phyloP scores from a whole-genome alignment of 257 asterid species.

The Scutellaria baicalensis region DNA sequence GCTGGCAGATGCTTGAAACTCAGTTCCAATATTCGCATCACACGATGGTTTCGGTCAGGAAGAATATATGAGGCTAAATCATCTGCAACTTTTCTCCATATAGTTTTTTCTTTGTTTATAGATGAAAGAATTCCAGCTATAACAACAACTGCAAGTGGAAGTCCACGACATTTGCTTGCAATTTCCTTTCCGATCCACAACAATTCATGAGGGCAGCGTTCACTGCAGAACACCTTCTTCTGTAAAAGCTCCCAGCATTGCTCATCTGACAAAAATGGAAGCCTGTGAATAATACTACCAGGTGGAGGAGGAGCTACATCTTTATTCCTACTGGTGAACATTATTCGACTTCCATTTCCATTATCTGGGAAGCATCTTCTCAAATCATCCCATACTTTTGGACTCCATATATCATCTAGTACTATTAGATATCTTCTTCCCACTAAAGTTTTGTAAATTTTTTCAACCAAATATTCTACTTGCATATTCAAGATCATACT shows the following conservation, averaged over 20 bases:
- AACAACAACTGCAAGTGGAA: slow-evolving; percentile 33
- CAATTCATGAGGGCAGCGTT: slow-evolving; percentile 20
- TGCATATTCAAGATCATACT: not conserved
- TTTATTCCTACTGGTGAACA: slow-evolving; percentile 20
- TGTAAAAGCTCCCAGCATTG: slow-evolving; percentile 32
- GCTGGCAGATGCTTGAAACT: slow-evolving; percentile 29
- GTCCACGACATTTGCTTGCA: slow-evolving; percentile 17
- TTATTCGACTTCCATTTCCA: slow-evolving; percentile 25
- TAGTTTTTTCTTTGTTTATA: not conserved
- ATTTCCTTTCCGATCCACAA: slow-evolving; percentile 8
- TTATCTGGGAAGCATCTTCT: slow-evolving; percentile 7
- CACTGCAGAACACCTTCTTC: slow-evolving; percentile 16
- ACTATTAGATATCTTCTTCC: slow-evolving; percentile 26
- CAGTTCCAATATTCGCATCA: slow-evolving; percentile 17
- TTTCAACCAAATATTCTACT: not conserved
- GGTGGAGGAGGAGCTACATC: slow-evolving; percentile 5
- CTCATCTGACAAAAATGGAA: not conserved
- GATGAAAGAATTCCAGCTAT: slow-evolving; percentile 27
- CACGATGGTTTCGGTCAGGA: not conserved
- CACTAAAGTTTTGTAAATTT: slow-evolving; percentile 10
- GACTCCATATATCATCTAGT: slow-evolving; percentile 39
- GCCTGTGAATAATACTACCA: not conserved
- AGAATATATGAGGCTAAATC: not conserved
- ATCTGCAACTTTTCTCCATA: slow-evolving; percentile 18
- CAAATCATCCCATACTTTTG: slow-evolving; percentile 18